Base-by-base conservation (phyloP, 108 stramenopile species). In the Hondaea fermentalgiana region DNA sequence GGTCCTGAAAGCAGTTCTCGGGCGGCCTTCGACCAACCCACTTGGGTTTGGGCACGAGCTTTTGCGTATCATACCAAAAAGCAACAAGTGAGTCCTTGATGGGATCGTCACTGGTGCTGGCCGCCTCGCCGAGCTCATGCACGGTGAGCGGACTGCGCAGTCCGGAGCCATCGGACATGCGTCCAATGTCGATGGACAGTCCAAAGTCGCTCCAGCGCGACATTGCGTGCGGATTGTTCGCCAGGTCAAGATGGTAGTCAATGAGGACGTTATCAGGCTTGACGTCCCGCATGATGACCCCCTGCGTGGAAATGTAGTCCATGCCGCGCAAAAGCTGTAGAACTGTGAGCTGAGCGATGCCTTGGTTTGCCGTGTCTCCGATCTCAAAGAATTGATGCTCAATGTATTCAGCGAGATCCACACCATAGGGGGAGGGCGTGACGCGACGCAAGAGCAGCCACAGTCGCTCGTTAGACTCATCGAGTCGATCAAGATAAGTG, bases 181-280 rank as follows among this genome's bases (percentile, higher is more conserved):
- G 45, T 43, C 76, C 76, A 21, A 83, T 53, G 28, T 83, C 76
- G 51, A 83, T 53, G 51, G 76, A 83, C 8, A 83, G 76, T 14
- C 76, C 76, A 83, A 83, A 83, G 51, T 83, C 76, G 76, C 76
- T 83, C 76, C 76, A 83, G 76, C 76, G 76, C 4, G 76, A 43
- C 8, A 83, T 23, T 16, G 19, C 19, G n/a, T 83, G 45, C 49
- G 19, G 14, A 12, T 83, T 53, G 19, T 53, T 45, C 14, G 45
- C 45, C 76, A 83, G 3, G 51, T 25, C 25, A 12, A 83, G 43
- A 16, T 23, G 17, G 45, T 83, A 53, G 49, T 83, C 76, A 17
- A 83, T 83, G 25, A 83, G 51, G 3, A 83, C 76, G 76, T 83
- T 83, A 3, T 83, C 76, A 6, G 76, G 76, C 76, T 83, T 83